These are phyloP conservation scores for Sideroxylon spinosum DNA, from an alignment of 179 eudicot genomes.

Conservation along the genomic window DNA sequence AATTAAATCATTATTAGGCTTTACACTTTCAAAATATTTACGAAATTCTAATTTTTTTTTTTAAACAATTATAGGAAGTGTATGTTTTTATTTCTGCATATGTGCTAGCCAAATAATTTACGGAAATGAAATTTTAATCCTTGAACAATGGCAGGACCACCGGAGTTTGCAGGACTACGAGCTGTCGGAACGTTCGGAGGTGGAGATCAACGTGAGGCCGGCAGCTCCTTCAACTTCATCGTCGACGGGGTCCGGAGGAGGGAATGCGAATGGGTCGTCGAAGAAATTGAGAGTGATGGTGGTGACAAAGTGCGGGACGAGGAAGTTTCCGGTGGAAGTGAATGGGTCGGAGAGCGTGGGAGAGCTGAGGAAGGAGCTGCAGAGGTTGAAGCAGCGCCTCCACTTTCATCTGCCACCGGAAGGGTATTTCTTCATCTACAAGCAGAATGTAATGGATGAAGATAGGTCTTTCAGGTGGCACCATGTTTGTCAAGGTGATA, in stretches of 20 bases:
- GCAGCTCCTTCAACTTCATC: conserved; percentile 17
- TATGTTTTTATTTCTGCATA: no score
- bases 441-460: conserved; percentile 76
- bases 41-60: no score
- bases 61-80: no score
- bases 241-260: not conserved
- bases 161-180: conserved; percentile 36
- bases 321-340: conserved; percentile 51
- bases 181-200: conserved; percentile 46
- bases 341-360: conserved; percentile 44
- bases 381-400: conserved; percentile 28
- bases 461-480: conserved; percentile 58
- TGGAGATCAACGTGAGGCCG: conserved; percentile 33
- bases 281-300: conserved; percentile 42
- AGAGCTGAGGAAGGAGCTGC: conserved; percentile 48
- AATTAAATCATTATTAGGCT: no score
- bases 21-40: no score
- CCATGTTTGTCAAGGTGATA: conserved; percentile 48
- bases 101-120: no score
- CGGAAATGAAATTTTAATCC: no score
- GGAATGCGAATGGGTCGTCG: conserved; percentile 8
- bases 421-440: conserved; percentile 69
- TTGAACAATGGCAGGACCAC: conserved; percentile 25
- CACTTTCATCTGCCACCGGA: conserved; percentile 48
- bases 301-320: conserved; percentile 43